A percentile compares a stretch with the other conserved stretches of the same genome.
These are phyloP conservation scores for Geosmithia putterillii DNA, from an alignment of 2,329 filamentous ascomycete genomes.

Conservation along the genomic window DNA sequence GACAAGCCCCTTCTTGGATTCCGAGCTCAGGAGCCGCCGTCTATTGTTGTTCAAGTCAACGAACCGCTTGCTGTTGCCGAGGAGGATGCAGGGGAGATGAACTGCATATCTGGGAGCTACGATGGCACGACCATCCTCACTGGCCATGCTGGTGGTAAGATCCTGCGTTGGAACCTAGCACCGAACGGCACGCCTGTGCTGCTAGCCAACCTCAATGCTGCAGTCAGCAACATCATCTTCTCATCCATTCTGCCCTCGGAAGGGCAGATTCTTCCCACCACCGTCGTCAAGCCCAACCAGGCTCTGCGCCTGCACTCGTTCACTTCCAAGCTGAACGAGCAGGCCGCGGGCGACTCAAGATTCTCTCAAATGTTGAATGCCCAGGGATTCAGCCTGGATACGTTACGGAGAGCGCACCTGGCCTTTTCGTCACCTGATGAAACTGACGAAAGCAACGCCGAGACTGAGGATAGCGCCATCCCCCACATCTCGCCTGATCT, in stretches of 20 bases:
- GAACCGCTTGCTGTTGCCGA: slow-evolving; percentile 44
- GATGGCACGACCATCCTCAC: slow-evolving; percentile 72
- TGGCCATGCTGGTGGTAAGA: slow-evolving; percentile 68
- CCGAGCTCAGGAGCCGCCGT: slow-evolving; percentile 37
- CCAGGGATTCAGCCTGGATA: slow-evolving; percentile 32
- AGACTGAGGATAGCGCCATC: slow-evolving; percentile 4
- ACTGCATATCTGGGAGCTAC: slow-evolving; percentile 63
- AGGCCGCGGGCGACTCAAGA: slow-evolving; percentile 21
- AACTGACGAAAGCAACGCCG: slow-evolving; percentile 4
- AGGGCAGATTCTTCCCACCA: slow-evolving; percentile 35
- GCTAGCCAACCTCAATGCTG: slow-evolving; percentile 61
- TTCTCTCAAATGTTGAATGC: slow-evolving; percentile 32
- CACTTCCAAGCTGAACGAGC: slow-evolving; percentile 46
- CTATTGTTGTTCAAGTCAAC: slow-evolving; percentile 43
- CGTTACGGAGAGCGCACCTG: slow-evolving; percentile 36
- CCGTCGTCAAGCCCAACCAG: slow-evolving; percentile 71
- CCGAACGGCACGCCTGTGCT: slow-evolving; percentile 56
- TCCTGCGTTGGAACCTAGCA: slow-evolving; percentile 70
- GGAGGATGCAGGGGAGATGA: slow-evolving; percentile 49
- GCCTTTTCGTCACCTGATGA: slow-evolving; percentile 19
- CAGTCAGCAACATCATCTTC: slow-evolving; percentile 73
- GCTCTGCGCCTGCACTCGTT: slow-evolving; percentile 53
- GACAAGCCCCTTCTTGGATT: slow-evolving; percentile 42
- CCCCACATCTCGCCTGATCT: background rate
- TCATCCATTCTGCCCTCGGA: slow-evolving; percentile 42